Percentiles rank a stretch among this genome's conserved stretches.
Conservation (phyloP, 371 early-diverging fungal species). For the Syncephalastrum sp. region DNA sequence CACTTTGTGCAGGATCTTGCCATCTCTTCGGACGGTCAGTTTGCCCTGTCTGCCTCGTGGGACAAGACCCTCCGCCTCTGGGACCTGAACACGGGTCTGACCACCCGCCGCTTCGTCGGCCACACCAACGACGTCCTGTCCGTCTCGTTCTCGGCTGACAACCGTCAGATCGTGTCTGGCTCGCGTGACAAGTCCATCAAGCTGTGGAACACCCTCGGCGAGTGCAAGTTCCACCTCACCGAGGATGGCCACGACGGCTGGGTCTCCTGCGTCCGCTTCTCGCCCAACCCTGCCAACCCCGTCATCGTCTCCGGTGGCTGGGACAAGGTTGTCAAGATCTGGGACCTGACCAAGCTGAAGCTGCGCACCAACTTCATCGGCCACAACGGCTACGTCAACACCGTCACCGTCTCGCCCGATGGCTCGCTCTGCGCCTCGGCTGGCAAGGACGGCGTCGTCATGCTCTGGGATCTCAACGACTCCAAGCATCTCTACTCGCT, state of each 20-base stretch:
- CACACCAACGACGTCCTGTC: conserved; percentile 97
- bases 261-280: conserved; percentile 98
- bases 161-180: conserved; percentile 97
- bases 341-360: conserved; percentile 98
- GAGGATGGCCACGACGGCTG: conserved; percentile 96
- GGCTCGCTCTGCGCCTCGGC: conserved; percentile 99
- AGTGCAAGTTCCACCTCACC: conserved; percentile 96
- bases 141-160: conserved; percentile 98
- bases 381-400: conserved; percentile 97
- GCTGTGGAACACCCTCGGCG: conserved; percentile 99
- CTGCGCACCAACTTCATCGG: conserved; percentile 98
- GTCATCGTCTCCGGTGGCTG: conserved; percentile 97
- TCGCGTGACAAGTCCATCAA: conserved; percentile 99
- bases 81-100: conserved; percentile 92
- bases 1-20: conserved; percentile 97
- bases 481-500: conserved; percentile 99
- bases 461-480: conserved; percentile 99
- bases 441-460: conserved; percentile 98
- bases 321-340: conserved; percentile 99
- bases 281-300: conserved; percentile 97
- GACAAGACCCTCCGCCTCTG: conserved; percentile 98
- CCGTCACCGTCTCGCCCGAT: conserved; percentile 98
- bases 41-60: conserved; percentile 97
- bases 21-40: conserved; percentile 97
- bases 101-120: conserved; percentile 95